These are phyloP conservation scores for Stephanodiscus triporus DNA, from an alignment of 108 stramenopile species.

Conservation along the genomic window DNA sequence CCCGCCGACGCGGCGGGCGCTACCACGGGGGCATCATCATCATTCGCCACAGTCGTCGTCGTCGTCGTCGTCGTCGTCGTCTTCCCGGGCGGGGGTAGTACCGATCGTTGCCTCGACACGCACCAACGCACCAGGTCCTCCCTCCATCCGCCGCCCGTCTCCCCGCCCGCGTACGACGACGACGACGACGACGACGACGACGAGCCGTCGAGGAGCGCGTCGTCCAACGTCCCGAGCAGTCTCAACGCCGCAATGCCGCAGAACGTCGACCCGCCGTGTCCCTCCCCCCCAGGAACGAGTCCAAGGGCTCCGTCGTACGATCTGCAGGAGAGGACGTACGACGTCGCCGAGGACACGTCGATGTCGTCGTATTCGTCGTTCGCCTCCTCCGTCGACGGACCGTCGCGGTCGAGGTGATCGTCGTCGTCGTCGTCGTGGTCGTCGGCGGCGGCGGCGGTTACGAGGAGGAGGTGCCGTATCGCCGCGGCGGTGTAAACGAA, in stretches of 20 bases:
- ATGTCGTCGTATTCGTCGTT: slow-evolving; percentile 41
- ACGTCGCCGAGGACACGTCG: slow-evolving; percentile 28
- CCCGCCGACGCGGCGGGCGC: slow-evolving; percentile 42
- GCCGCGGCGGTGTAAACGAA: slow-evolving; percentile 88
- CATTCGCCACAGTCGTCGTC: neutral
- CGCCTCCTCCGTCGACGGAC: slow-evolving; percentile 3
- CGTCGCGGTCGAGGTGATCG: slow-evolving; percentile 2
- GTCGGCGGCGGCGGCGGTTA: slow-evolving; percentile 34
- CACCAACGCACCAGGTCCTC: slow-evolving; percentile 73
- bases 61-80: neutral
- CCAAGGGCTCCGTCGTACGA: slow-evolving; percentile 77
- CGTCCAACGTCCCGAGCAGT: slow-evolving; percentile 56
- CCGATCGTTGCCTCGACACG: slow-evolving; percentile 65
- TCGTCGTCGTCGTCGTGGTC: no score
- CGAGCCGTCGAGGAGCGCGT: no score
- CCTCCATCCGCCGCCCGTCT: slow-evolving; percentile 44
- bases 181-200: no score
- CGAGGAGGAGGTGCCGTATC: slow-evolving; percentile 68
- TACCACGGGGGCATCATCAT: neutral
- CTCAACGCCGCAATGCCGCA: slow-evolving; percentile 76
- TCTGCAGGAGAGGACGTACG: slow-evolving; percentile 58
- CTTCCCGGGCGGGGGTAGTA: slow-evolving; percentile 14
- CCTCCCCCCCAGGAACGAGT: slow-evolving; percentile 70
- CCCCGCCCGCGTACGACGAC: neutral
- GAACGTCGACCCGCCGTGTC: slow-evolving; percentile 89